Evolutionary conservation across 495 filamentous ascomycete genomes (phyloP), one percentile per base, ranked within the genome.

Genomic region (Talaromyces thailandensis): DNA sequence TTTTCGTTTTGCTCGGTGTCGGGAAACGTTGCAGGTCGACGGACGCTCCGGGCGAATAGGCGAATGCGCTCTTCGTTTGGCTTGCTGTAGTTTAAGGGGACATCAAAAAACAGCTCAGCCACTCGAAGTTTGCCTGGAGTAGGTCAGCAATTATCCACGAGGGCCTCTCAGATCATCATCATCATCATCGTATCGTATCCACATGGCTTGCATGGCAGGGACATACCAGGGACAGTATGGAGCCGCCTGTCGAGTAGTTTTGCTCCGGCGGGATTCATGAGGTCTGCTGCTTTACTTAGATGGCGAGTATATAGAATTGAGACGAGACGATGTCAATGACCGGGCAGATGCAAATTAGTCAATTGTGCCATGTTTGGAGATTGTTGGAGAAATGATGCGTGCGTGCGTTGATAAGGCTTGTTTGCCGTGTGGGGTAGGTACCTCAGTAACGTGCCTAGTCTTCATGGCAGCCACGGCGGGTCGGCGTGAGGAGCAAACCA

Each of bases 71-170:
- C 84, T n/a, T 76, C 73, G 1, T 72, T 69, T 18, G 86, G 88
- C n/a, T 82, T 81, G 62, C 77, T 70, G 71, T 95, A 86, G 71
- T 94, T 88, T 58, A 85, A 75, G 35, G 92, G 91, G 9, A 96
- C 91, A 66, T 91, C 84, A 69, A 96, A 96, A 77, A 91, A 88
- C 61, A 91, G 80, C 70, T 96, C 92, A 2, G 85, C 86, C 52
- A 95, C 82, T 51, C 81, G 81, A 8, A 96, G 76, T 69, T 86
- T 89, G 32, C 91, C 92, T 91, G 63, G 24, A 60, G 12, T 23
- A 2, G 50, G 23, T 60, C 21, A 61, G 23, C 31, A 21, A 4
- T n/a, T 18, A 63, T 45, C 56, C 35, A 40, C 35, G 35, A 40
- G 48, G 48, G 4, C n/a, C 7, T 52, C 9, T 8, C 48, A 18